phyloP scores from a whole-genome alignment of 805 yeast species.

The Starmerella floricola region DNA sequence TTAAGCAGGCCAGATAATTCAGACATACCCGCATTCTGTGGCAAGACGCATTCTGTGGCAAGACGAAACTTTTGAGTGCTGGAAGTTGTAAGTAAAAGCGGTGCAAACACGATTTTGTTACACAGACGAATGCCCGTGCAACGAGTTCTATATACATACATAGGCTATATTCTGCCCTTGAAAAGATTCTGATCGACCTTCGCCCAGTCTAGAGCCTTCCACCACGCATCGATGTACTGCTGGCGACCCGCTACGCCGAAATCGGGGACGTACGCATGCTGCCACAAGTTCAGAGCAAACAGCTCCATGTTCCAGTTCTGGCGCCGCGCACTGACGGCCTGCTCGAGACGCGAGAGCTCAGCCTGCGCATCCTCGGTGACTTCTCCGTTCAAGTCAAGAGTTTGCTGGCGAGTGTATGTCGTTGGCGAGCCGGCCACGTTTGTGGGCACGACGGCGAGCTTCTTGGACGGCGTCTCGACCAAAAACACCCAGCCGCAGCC shows the following conservation, averaged over 20 bases:
- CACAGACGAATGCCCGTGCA: no score
- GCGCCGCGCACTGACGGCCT: conserved; percentile 27
- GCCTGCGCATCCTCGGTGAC: conserved; percentile 43
- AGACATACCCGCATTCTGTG: no score
- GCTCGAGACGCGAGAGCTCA: conserved; percentile 34
- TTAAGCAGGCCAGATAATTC: no score
- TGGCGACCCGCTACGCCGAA: conserved; percentile 68
- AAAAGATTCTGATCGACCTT: conserved; percentile 23
- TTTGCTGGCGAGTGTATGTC: conserved; percentile 46
- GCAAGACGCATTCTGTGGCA: no score
- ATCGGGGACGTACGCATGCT: conserved; percentile 72
- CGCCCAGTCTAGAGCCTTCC: conserved; percentile 78
- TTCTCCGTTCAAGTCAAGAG: conserved; percentile 64
- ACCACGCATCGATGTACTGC: conserved; percentile 57
- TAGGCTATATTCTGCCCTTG: conserved; percentile 15
- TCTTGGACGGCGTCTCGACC: conserved; percentile 42
- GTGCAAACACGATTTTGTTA: background rate
- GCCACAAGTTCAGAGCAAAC: conserved; percentile 75
- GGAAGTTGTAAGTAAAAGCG: background rate
- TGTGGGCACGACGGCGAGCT: conserved; percentile 63
- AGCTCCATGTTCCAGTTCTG: conserved; percentile 44
- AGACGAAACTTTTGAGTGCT: no score
- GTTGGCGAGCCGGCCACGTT: conserved; percentile 82
- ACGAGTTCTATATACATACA: conserved; percentile 9
- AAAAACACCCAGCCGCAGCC: conserved; percentile 93